These are phyloP conservation scores for Alternaria sp. DNA, from an alignment of 2,329 filamentous ascomycete genomes.

Conservation along the genomic window DNA sequence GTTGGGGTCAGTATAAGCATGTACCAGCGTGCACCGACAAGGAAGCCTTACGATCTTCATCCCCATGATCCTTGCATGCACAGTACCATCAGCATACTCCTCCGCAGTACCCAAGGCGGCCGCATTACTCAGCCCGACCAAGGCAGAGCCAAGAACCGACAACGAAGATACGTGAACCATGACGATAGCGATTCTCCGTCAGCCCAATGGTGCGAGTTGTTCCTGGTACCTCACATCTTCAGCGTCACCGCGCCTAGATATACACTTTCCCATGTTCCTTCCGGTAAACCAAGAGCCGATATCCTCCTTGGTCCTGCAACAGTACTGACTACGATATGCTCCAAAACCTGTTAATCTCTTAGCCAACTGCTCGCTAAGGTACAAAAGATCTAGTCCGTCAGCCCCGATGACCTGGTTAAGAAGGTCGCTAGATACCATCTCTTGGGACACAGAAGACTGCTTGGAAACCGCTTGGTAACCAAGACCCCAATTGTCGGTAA, in stretches of 20 bases:
- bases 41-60: constrained; percentile 35
- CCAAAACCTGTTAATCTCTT: background rate
- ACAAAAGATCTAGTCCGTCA: background rate
- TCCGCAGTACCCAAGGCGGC: constrained; percentile 33
- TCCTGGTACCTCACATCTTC: background rate
- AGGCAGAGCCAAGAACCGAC: constrained; percentile 21
- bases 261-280: background rate
- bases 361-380: background rate
- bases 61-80: constrained; percentile 44
- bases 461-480: background rate
- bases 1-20: constrained; percentile 5
- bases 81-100: constrained; percentile 44
- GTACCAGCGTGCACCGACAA: background rate
- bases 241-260: background rate
- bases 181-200: background rate
- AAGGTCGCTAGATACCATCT: constrained; percentile 13
- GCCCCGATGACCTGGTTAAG: constrained; percentile 7
- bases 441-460: background rate
- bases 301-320: background rate
- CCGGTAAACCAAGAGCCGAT: background rate
- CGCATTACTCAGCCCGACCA: constrained; percentile 27
- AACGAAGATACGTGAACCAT: constrained; percentile 24
- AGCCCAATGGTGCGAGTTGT: background rate
- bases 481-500: constrained; percentile 9
- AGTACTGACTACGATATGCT: background rate